Conservation (phyloP, 2,329 filamentous ascomycete species). For the Ophiostoma quercus region DNA sequence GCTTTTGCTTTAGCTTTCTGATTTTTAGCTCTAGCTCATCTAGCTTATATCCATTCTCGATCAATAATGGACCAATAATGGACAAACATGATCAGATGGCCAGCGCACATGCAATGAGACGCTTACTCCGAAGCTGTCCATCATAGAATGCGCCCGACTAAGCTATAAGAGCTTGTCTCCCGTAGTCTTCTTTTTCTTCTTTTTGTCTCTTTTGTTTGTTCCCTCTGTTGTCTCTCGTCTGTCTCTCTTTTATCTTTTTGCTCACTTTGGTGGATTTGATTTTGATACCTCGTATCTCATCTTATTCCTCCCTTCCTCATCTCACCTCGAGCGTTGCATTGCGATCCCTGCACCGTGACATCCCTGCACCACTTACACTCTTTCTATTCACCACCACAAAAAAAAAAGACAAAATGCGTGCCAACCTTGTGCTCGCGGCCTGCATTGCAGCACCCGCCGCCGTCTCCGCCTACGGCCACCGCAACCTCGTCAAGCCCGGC, state of each 20-base stretch:
- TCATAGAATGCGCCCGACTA: neutral
- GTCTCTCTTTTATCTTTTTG: neutral
- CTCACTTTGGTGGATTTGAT: neutral
- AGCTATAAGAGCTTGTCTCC: neutral
- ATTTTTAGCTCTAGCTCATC: too few species aligned
- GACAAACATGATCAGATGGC: neutral
- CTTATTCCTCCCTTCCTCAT: neutral
- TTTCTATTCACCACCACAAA: neutral
- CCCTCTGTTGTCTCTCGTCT: neutral
- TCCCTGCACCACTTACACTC: slow-evolving; percentile 9
- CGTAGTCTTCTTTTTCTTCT: neutral
- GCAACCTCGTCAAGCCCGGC: neutral
- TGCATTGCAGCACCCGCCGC: neutral
- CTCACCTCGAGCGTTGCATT: neutral
- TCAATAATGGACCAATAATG: neutral
- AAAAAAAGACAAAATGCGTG: slow-evolving; percentile 2
- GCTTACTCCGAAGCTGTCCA: neutral
- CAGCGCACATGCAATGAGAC: neutral
- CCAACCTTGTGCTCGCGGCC: slow-evolving; percentile 12
- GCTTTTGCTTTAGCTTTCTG: neutral
- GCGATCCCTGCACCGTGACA: neutral
- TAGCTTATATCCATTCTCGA: neutral
- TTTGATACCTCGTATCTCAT: slow-evolving; percentile 1
- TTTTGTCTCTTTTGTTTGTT: neutral
- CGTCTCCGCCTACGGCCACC: slow-evolving; percentile 5